phyloP scores from a whole-genome alignment of 2,329 filamentous ascomycete genomes.

The Claviceps sp. region DNA sequence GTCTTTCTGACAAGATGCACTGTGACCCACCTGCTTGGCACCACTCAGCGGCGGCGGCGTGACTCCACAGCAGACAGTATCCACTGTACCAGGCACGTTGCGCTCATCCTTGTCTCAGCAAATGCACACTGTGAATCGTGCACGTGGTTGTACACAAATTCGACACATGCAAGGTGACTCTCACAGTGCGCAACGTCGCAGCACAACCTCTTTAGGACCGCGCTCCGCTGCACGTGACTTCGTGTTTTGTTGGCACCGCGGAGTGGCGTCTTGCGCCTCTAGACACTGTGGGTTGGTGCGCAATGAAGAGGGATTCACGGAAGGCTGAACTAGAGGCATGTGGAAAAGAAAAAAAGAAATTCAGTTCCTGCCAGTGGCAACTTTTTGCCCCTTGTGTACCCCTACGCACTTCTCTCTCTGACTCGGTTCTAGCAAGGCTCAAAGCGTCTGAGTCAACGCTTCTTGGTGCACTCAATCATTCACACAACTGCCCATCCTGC shows the following conservation, averaged over 20 bases:
- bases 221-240: conserved; percentile 16
- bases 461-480: not conserved
- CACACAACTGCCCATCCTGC: no score
- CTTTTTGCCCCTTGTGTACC: conserved; percentile 8
- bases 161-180: not conserved
- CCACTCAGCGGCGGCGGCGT: not conserved
- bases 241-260: conserved; percentile 20
- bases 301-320: conserved; percentile 5
- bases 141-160: not conserved
- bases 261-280: conserved; percentile 2
- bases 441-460: not conserved
- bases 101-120: not conserved
- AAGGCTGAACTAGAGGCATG: not conserved
- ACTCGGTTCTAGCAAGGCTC: not conserved
- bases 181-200: not conserved
- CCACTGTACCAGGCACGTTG: not conserved
- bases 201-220: conserved; percentile 6
- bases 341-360: conserved; percentile 3
- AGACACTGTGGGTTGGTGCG: conserved; percentile 18
- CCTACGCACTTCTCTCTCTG: not conserved
- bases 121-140: conserved; percentile 8
- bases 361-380: conserved; percentile 14
- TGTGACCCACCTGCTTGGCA: not conserved
- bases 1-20: not conserved
- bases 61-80: not conserved